Conservation (phyloP, 2,329 filamentous ascomycete genomes). For the Domatiomyces globalis region DNA sequence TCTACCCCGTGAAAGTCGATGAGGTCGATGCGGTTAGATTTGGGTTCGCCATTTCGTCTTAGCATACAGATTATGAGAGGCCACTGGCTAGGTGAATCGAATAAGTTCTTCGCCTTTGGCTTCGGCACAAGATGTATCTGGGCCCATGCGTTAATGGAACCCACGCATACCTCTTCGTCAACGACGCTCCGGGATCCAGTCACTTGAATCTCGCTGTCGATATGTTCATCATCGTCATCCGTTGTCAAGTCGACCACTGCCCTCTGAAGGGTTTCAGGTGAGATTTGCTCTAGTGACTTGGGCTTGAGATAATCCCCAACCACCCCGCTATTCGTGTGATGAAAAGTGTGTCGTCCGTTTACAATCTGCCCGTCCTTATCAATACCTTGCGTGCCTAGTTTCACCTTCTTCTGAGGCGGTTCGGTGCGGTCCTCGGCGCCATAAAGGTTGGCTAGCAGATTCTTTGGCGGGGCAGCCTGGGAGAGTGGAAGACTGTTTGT, state of each 20-base stretch:
- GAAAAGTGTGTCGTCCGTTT: conserved; percentile 1
- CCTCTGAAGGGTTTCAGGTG: conserved; percentile 26
- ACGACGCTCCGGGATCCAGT: conserved; percentile 8
- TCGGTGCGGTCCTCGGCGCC: conserved; percentile 54
- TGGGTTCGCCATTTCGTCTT: conserved; percentile 4
- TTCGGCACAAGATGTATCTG: conserved; percentile 16
- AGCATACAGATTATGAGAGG: conserved; percentile 16
- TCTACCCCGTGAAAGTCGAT: conserved; percentile 55
- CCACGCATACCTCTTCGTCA: conserved; percentile 18
- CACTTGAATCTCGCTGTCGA: conserved; percentile 41
- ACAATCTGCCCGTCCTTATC: conserved; percentile 30
- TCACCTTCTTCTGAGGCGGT: conserved; percentile 52
- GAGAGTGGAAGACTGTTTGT: background rate
- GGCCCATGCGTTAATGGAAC: conserved; percentile 11
- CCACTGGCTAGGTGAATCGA: conserved; percentile 13
- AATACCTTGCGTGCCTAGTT: conserved; percentile 26
- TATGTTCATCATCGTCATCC: conserved; percentile 20
- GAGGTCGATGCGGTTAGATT: conserved; percentile 49
- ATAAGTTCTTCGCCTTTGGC: conserved; percentile 7
- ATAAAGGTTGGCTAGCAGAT: conserved; percentile 61
- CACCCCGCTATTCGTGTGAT: conserved; percentile 25
- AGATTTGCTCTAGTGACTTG: conserved; percentile 23
- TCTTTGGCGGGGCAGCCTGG: conserved; percentile 14
- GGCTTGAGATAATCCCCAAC: conserved; percentile 49
- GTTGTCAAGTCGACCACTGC: conserved; percentile 20